These are phyloP conservation scores for Candolleomyces efflorescens DNA, from an alignment of 768 basidiomycete genomes.

Conservation along the genomic window DNA sequence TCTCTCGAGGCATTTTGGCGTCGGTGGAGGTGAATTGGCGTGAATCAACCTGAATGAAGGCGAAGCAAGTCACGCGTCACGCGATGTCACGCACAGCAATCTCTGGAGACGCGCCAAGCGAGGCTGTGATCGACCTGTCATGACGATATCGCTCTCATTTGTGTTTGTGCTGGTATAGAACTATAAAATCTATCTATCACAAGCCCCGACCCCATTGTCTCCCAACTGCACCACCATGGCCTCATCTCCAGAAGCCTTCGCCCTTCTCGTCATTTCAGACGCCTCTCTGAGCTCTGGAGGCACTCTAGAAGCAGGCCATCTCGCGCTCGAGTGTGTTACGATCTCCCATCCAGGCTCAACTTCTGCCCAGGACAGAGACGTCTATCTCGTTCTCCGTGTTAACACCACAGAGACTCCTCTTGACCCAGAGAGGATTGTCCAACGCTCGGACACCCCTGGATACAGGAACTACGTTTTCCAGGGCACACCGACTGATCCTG, in stretches of 20 bases:
- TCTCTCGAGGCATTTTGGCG: slow-evolving; percentile 69
- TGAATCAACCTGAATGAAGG: slow-evolving; percentile 2
- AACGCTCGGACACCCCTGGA: slow-evolving; percentile 30
- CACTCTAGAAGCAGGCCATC: slow-evolving; percentile 34
- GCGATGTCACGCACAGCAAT: neutral
- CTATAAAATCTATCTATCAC: neutral
- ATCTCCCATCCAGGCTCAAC: slow-evolving; percentile 31
- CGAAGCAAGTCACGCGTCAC: slow-evolving; percentile 5
- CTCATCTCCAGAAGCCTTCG: slow-evolving; percentile 45
- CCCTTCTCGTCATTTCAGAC: slow-evolving; percentile 49
- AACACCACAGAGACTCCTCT: slow-evolving; percentile 54
- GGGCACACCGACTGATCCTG: slow-evolving; percentile 31
- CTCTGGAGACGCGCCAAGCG: neutral
- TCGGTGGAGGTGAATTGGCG: neutral
- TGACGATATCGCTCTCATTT: neutral
- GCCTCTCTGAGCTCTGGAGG: slow-evolving; percentile 35
- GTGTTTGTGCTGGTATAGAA: no score
- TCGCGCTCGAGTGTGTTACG: slow-evolving; percentile 63
- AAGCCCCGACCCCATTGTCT: neutral
- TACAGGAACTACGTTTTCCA: slow-evolving; percentile 43
- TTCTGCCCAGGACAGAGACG: slow-evolving; percentile 40
- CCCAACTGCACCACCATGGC: neutral
- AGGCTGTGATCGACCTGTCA: neutral
- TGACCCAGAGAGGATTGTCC: slow-evolving; percentile 50
- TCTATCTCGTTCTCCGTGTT: slow-evolving; percentile 63